Evolutionary conservation across 345 rosid species (phyloP).

Genomic region (Citrus glauca): DNA sequence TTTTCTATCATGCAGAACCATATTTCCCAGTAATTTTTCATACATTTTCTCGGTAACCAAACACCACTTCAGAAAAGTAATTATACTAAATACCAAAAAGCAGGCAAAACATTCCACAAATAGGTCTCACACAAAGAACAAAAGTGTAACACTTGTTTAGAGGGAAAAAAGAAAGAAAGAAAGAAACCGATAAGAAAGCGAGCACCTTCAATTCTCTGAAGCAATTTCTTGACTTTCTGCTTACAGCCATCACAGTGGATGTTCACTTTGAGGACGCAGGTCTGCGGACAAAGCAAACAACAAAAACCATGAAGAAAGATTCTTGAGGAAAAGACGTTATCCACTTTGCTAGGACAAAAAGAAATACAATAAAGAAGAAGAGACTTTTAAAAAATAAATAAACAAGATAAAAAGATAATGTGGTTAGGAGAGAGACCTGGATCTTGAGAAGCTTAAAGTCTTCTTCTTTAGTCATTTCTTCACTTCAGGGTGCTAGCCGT

Average conservation of each 20-base stretch:
- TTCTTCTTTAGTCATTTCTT: constrained; percentile 77
- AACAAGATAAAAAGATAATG: constrained; percentile 15
- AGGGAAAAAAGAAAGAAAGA: neutral
- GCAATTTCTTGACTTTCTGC: constrained; percentile 78
- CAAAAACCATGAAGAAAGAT: constrained; percentile 9
- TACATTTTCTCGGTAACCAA: constrained; percentile 13
- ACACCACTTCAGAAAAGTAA: neutral
- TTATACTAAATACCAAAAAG: neutral
- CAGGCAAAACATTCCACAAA: neutral
- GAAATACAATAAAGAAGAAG: neutral
- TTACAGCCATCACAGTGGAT: constrained; percentile 87
- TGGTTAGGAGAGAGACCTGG: constrained; percentile 44
- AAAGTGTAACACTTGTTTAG: neutral
- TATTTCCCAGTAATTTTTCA: neutral
- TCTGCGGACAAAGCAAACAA: constrained; percentile 34
- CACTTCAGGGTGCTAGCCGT: neutral
- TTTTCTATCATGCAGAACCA: neutral
- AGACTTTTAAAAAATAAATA: neutral
- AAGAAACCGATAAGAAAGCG: neutral
- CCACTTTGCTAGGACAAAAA: neutral
- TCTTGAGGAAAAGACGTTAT: constrained; percentile 1
- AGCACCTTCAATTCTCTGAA: constrained; percentile 82
- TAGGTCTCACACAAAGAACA: neutral
- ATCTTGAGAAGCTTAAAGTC: constrained; percentile 88
- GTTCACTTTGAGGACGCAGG: constrained; percentile 69